Evolutionary conservation across 2,329 filamentous ascomycete genomes (phyloP), one percentile per base, ranked within the genome.

Genomic region (Xylariaceae sp.): DNA sequence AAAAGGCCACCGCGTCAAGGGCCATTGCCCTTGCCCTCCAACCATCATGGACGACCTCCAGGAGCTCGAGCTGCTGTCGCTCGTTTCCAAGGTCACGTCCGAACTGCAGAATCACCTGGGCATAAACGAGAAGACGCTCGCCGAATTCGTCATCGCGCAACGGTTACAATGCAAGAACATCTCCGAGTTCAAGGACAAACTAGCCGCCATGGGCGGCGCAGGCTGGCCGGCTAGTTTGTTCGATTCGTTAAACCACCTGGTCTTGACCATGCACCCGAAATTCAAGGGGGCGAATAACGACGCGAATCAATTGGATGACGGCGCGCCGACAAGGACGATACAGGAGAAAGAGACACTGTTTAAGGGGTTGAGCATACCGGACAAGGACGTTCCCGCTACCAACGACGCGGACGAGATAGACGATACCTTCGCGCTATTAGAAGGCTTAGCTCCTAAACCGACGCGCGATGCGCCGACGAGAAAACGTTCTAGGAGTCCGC

Each of bases 101-200:
- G 94, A 99, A 75, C 82, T 99, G 56, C 88, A 96, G 69, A 99
- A 99, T 71, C 90, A 99, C 76, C 77, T 97, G 61, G 91, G 92
- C 58, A 86, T 97, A 68, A 89, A 84, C 72, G 92, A 99, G 76
- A 97, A 96, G 76, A 96, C 91, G 4, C 85, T 99, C 30, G 92
- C 94, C 67, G 94, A 99, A 75, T 99, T 96, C 72, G 86, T 99
- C 69, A 96, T 99, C 71, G 89, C 89, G 62, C 89, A 96, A 72
- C 90, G 96, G 68, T 76, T 88, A 72, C 84, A 92, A 81, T 89
- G 86, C 77, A 81, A 80, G 55, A 82, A 82, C 34, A 79, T 90
- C 58, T 75, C 81, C 55, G 86, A 89, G 34, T 99, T 97, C 78
- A 89, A 89, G 76, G 78, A 80, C 65, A 85, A 85, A 71, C 81